Base-by-base conservation (phyloP, 2,329 filamentous ascomycete genomes). In the Fusarium veterinarium region DNA sequence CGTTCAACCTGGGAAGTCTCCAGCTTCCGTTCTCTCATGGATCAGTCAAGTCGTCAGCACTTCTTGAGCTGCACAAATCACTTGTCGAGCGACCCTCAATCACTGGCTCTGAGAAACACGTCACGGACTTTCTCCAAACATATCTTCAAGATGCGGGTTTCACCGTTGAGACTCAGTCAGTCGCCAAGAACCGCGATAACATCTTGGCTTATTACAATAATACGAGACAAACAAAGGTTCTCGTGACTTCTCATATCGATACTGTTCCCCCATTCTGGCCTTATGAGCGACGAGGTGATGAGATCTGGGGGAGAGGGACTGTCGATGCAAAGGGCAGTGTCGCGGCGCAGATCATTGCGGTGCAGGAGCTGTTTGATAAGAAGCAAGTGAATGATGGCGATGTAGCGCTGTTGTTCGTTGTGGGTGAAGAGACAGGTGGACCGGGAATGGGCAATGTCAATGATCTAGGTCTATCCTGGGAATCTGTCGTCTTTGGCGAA, bases 221-320 rank as follows among this genome's bases (percentile, higher is more conserved):
- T 8, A 41, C 35, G 8, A 60, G 64, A 28, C 25, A 37, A 0
- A 52, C 52, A 2, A 49, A 7, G 10, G 52, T 67, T 3, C 62
- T 67, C 3, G 38, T 60, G 6, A 67, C 52, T 10, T 67, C 64
- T 13, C 60, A 66, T 12, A 17, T 66, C 16, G 60, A 65, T 7
- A 65, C 63, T 14, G 63, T 65, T 7, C 60, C 60, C 3, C 63
- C 60, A 0, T 66, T 45, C 40, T 66, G 62, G 62, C 64, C 45
- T 3, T 52, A 67, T n/a, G 40, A 67, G 5, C 19, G 52, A 14
- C 62, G 62, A 1, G 62, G 45, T 11, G 44, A 67, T 37, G 64
- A 67, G 23, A 67, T 67, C 4, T 67, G 62, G 64, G 64, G 64
- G 0, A 37, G 62, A 30, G 62, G 45, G 2, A 60, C 38, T 14